Base-by-base conservation (phyloP, 116 monocot genomes). In the Iris pallida region DNA sequence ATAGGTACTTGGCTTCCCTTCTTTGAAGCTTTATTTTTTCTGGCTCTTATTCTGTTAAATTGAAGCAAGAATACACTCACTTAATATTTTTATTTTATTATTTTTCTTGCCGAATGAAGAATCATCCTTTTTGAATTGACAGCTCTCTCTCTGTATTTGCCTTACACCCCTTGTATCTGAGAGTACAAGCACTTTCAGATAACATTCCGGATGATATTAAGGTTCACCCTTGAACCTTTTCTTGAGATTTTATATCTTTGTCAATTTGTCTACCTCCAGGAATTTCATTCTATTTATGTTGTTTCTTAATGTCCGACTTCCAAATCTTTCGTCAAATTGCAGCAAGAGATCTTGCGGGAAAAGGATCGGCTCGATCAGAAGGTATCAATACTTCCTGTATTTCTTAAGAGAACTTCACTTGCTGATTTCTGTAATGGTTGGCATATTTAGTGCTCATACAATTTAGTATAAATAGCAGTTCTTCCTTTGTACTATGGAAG, bases 121-220 rank as follows among this genome's bases (percentile, higher is more conserved):
- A 1, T 30, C 30, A 30, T 30, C 30, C 16, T 72, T 80, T 46
- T 73, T 71, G 13, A 7, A 75, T 81, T 58, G 40, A 59, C 93
- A 94, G 94, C 55, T 94, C 95, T 66, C 82, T 91, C 61, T 95
- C 95, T 64, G 95, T 95, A 47, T 92, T 92, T 87, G 92, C 96
- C 10, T 66, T 96, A 63, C 96, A 96, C 77, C 96, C 96, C n/a
- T 68, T 96, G 64, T 91, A 95, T 72, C 74, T 95, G 69, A 82
- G 88, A 76, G 82, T 95, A 17, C 88, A 91, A 75, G 80, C 81
- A 61, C 89, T 91, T 72, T 95, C 91, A 65, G 53, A 78, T 63
- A 78, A 79, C 55, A 79, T 89, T 56, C 84, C 89, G 48, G 73
- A 84, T 42, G 89, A 89, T 41, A 67, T 93, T 49, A 86, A 86